Evolutionary conservation across 352 stramenopile species (phyloP).

Genomic region (Phytophthora parvispora): DNA sequence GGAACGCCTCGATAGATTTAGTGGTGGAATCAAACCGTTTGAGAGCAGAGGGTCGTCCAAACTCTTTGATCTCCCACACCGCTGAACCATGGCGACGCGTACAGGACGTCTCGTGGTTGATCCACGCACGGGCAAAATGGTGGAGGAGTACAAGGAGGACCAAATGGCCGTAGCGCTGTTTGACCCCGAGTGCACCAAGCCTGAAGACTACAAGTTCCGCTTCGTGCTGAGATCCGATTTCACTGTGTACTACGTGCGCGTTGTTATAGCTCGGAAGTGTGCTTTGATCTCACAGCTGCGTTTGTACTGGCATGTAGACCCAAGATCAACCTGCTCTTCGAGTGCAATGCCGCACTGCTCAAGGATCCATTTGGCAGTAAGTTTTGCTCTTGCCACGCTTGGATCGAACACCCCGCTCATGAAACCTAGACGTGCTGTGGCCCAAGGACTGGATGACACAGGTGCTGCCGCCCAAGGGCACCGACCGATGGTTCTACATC

Average conservation of each 20-base stretch:
- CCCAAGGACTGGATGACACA: conserved; percentile 78
- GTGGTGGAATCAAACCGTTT: neutral
- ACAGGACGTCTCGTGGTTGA: conserved; percentile 71
- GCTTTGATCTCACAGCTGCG: neutral
- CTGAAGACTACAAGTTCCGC: conserved; percentile 53
- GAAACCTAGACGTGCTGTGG: conserved; percentile 70
- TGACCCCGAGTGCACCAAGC: conserved; percentile 47
- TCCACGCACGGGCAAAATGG: conserved; percentile 62
- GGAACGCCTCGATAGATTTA: too few species aligned
- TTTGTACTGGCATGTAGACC: conserved; percentile 20
- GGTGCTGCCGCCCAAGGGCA: conserved; percentile 54
- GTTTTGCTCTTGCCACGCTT: conserved; percentile 1
- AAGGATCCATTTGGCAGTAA: conserved; percentile 79
- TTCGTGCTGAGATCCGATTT: conserved; percentile 67
- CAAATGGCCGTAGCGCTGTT: conserved; percentile 72
- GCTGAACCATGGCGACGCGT: conserved; percentile 52
- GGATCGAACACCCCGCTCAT: neutral
- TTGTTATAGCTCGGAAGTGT: neutral
- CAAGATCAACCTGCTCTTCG: conserved; percentile 71
- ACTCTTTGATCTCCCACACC: neutral
- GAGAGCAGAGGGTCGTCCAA: conserved; percentile 4
- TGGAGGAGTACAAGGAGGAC: conserved; percentile 77
- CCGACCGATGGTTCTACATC: conserved; percentile 80
- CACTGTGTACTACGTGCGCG: conserved; percentile 52
- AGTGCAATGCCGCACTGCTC: conserved; percentile 68